Evolutionary conservation across 345 rosid species (phyloP).

Genomic region (Clausena lansium): DNA sequence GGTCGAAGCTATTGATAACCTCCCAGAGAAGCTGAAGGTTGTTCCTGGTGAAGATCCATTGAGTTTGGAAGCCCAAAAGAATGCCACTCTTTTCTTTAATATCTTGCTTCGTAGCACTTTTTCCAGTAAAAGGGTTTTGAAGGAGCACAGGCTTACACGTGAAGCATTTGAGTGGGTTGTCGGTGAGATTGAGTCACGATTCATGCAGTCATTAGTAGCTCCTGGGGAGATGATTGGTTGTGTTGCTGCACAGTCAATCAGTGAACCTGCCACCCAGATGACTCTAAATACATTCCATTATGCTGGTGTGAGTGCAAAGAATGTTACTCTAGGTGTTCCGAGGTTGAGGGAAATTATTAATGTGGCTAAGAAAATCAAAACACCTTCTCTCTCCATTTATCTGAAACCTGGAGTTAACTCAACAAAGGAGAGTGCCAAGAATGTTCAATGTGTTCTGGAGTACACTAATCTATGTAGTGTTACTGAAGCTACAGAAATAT

Average conservation of each 20-base stretch:
- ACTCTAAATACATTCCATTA: constrained; percentile 95
- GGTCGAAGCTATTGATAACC: constrained; percentile 92
- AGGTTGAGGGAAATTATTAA: constrained; percentile 94
- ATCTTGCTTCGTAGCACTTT: constrained; percentile 95
- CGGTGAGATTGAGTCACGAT: constrained; percentile 93
- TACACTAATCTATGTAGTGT: constrained; percentile 96
- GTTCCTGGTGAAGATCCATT: constrained; percentile 88
- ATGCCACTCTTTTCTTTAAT: constrained; percentile 89
- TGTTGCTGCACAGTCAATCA: constrained; percentile 98
- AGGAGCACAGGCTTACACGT: constrained; percentile 90
- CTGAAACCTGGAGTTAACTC: constrained; percentile 66
- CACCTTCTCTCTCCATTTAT: constrained; percentile 86
- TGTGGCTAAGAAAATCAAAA: constrained; percentile 90
- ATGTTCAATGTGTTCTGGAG: constrained; percentile 92
- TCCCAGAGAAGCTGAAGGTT: constrained; percentile 89
- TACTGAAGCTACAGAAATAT: constrained; percentile 91
- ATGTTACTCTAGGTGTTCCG: constrained; percentile 97
- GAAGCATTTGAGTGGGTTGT: constrained; percentile 98
- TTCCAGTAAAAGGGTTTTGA: constrained; percentile 96
- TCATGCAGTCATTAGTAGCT: constrained; percentile 86
- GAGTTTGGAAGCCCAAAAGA: constrained; percentile 98
- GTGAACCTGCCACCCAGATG: constrained; percentile 99
- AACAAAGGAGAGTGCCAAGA: constrained; percentile 92
- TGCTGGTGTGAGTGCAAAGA: constrained; percentile 99
- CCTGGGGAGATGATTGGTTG: constrained; percentile 99